These are phyloP conservation scores for Starmerella kuoi DNA, from an alignment of 805 yeast species.

Conservation along the genomic window DNA sequence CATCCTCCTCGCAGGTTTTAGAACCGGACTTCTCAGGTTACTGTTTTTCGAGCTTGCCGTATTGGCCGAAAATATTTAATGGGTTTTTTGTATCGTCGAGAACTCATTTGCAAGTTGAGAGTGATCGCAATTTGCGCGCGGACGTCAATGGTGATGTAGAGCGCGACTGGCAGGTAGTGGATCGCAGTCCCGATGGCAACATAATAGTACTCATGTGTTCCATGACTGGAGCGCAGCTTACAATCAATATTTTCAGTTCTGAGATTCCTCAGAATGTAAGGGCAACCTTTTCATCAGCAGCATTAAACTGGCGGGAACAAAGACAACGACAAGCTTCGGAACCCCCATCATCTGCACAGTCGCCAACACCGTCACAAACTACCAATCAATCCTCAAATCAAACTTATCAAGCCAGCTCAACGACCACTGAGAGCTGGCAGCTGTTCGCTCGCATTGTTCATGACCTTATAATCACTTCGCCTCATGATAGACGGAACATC, in stretches of 20 bases:
- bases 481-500: conserved; percentile 6
- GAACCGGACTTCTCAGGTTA: conserved; percentile 7
- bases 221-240: conserved; percentile 18
- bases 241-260: conserved; percentile 21
- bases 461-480: conserved; percentile 9
- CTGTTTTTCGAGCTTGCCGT: conserved; percentile 4
- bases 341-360: background rate
- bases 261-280: conserved; percentile 38
- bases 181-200: background rate
- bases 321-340: background rate
- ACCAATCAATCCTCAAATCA: background rate
- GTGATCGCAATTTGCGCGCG: background rate
- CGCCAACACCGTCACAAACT: background rate
- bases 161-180: conserved; percentile 16
- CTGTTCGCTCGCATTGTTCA: conserved; percentile 9
- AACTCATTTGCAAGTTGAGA: conserved; percentile 22
- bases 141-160: background rate
- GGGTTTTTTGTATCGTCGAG: conserved; percentile 17
- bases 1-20: background rate
- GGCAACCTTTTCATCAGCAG: conserved; percentile 36
- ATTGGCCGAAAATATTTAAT: conserved; percentile 4
- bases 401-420: background rate
- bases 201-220: conserved; percentile 20
- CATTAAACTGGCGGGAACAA: conserved; percentile 39
- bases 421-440: conserved; percentile 4